Conservation (phyloP, 2,329 filamentous ascomycete species). For the Fusarium phyllophilum region DNA sequence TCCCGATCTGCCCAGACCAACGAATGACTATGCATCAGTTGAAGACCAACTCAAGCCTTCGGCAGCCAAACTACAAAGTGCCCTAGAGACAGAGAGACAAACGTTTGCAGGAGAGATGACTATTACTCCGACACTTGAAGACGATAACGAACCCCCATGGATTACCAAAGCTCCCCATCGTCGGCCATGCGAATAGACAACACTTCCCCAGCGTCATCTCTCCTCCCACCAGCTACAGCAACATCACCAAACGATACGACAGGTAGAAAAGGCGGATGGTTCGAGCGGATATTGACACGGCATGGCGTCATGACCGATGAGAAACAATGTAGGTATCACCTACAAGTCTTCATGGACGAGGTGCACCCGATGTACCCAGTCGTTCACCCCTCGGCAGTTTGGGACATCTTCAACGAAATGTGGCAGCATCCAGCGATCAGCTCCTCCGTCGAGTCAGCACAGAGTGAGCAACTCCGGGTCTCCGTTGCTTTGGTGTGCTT, state of each 20-base stretch:
- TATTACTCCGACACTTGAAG: constrained; percentile 23
- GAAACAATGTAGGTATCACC: constrained; percentile 16
- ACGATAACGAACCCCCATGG: constrained; percentile 2
- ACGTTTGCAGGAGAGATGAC: constrained; percentile 33
- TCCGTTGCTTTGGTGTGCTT: constrained; percentile 30
- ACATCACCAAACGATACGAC: not conserved
- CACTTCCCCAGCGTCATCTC: not conserved
- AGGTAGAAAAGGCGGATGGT: constrained; percentile 13
- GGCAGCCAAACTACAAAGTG: constrained; percentile 8
- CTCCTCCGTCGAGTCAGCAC: constrained; percentile 1
- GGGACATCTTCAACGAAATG: constrained; percentile 29
- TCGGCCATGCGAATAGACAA: not conserved
- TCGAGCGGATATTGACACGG: constrained; percentile 10
- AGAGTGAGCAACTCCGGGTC: constrained; percentile 18
- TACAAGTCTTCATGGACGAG: constrained; percentile 29
- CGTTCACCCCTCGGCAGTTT: constrained; percentile 21
- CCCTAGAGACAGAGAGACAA: constrained; percentile 28
- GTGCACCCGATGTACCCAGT: constrained; percentile 27
- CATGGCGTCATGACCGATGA: constrained; percentile 24
- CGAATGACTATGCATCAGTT: not conserved
- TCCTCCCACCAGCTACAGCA: not conserved
- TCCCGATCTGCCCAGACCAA: not conserved
- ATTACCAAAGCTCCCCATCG: not conserved
- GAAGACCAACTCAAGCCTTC: constrained; percentile 17
- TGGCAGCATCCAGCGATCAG: constrained; percentile 24